Evolutionary conservation across 108 stramenopile species (phyloP).

Genomic region (Pseudonitzschia pungens): DNA sequence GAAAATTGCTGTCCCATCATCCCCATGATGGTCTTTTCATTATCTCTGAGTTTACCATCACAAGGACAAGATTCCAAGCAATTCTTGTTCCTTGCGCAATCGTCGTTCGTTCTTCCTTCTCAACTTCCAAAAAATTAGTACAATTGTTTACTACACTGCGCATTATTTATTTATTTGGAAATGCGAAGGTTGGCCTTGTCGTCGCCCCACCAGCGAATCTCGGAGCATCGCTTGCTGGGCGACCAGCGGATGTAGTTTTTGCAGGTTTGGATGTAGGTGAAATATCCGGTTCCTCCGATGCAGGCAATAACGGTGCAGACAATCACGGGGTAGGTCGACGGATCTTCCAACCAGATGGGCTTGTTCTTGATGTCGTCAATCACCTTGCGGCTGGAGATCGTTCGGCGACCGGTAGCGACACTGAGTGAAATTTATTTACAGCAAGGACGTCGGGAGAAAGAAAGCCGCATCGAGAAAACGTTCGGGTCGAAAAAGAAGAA

Average conservation of each 20-base stretch:
- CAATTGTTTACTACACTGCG: neutral
- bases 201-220: conserved; percentile 56
- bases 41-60: too few relatives aligned
- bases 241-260: conserved; percentile 43
- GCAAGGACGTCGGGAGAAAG: too few relatives aligned
- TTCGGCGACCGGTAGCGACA: neutral
- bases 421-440: too few relatives aligned
- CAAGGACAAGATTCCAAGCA: too few relatives aligned
- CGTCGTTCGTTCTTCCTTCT: too few relatives aligned
- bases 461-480: too few relatives aligned
- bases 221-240: conserved; percentile 46
- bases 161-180: neutral
- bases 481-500: too few relatives aligned
- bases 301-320: conserved; percentile 47
- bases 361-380: conserved; percentile 32
- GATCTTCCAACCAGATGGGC: conserved; percentile 35
- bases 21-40: too few relatives aligned
- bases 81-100: too few relatives aligned
- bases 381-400: conserved; percentile 14
- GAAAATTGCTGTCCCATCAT: neutral
- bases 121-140: too few relatives aligned
- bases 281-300: conserved; percentile 36
- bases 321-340: conserved; percentile 74
- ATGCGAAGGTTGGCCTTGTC: conserved; percentile 15
- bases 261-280: conserved; percentile 19